Evolutionary conservation across 2,329 filamentous ascomycete species (phyloP).

Genomic region (Apiospora pterosperma): DNA sequence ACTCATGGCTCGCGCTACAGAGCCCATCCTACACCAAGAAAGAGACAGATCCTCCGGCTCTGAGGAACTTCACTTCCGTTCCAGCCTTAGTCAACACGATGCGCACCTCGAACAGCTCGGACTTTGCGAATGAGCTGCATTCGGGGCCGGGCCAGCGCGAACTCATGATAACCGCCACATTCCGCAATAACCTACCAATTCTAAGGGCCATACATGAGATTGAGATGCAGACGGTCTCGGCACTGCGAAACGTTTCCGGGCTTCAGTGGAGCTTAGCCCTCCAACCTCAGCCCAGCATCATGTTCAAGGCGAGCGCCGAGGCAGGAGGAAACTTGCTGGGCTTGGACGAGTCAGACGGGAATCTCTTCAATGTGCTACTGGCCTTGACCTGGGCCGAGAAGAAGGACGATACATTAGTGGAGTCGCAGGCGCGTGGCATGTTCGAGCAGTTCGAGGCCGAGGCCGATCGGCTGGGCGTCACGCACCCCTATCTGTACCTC

Average conservation of each 20-base stretch:
- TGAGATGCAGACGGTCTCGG: background rate
- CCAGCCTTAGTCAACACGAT: background rate
- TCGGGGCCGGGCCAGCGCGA: background rate
- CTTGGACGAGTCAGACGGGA: background rate
- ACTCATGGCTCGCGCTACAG: background rate
- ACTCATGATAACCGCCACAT: background rate
- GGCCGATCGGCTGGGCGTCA: background rate
- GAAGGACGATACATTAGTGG: background rate
- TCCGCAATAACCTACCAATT: background rate
- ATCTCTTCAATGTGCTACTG: background rate
- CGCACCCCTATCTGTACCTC: slow-evolving; percentile 22
- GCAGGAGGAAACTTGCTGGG: slow-evolving; percentile 3
- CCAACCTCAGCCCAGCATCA: background rate
- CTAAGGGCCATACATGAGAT: background rate
- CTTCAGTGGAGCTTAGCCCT: background rate
- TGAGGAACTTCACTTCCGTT: background rate
- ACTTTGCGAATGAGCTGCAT: background rate
- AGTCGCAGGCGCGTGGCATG: background rate
- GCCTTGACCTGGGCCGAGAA: background rate
- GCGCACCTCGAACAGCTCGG: background rate
- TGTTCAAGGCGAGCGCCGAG: background rate
- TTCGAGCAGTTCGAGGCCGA: background rate
- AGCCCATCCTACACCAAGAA: background rate
- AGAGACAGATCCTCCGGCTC: background rate
- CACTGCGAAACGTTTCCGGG: background rate